Evolutionary conservation across 2,329 filamentous ascomycete genomes (phyloP), one percentile per base, ranked within the genome.

Genomic region (Intubia oerlemansii): DNA sequence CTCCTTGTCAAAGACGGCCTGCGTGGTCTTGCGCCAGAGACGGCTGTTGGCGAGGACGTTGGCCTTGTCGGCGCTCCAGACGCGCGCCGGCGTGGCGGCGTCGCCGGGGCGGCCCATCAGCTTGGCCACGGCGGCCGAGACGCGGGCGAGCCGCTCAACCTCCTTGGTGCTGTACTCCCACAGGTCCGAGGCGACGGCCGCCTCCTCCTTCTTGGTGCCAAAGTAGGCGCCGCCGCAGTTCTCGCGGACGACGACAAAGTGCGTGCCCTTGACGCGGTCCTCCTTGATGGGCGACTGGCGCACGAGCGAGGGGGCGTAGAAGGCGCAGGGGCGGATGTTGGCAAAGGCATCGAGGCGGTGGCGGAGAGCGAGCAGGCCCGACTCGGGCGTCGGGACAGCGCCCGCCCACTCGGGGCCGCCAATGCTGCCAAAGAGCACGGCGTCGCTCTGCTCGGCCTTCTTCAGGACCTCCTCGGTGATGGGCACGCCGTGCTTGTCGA

Each of bases 171-270:
- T 44, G 38, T 63, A 63, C 7, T 50, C 41, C 56, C 56, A 61
- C 4, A 56, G 45, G 39, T 62, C 59, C 6, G 52, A 57, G 0
- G 51, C 58, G 9, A 48, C 41, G 18, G 56, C 52, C 2, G 42
- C 36, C 14, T 49, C 41, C 36, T 61, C 57, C 5, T 47, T 42
- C 37, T 62, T 62, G 10, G 49, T 39, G 7, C 59, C 59, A 40
- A 56, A 60, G 37, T 59, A 62, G 2, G 55, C 54, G 8, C 58
- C 58, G 6, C 56, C 55, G 34, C 54, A 58, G 35, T 60, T 59
- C 41, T 62, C 58, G 11, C 57, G 44, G 10, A 62, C 50, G 3
- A 62, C 47, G 34, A 60, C 52, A 37, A 61, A 59, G 32, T 59
- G 51, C 12, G 54, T 54, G 5, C 53, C 57, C 1, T 40, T 36